These are phyloP conservation scores for Hanseniaspora lindneri DNA, from an alignment of 805 yeast species.

Conservation along the genomic window DNA sequence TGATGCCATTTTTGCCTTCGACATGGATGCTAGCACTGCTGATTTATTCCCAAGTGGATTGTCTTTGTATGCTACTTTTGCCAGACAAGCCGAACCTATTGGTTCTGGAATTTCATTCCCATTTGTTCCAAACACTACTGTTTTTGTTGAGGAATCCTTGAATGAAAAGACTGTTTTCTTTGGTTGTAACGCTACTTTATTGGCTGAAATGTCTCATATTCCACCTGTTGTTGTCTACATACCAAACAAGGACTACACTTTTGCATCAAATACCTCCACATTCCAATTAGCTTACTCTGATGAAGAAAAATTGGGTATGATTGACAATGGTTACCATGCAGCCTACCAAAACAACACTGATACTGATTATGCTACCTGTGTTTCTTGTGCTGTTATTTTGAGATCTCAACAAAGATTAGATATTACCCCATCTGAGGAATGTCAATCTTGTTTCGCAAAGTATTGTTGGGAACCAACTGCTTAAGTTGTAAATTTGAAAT, in stretches of 20 bases:
- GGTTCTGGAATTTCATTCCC: slow-evolving; percentile 62
- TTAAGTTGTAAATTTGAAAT: background rate
- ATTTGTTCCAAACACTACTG: slow-evolving; percentile 58
- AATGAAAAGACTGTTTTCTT: slow-evolving; percentile 66
- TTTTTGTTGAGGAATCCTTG: slow-evolving; percentile 50
- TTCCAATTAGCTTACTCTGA: slow-evolving; percentile 52
- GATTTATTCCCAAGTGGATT: slow-evolving; percentile 57
- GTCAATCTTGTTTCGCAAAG: slow-evolving; percentile 54
- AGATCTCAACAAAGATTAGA: slow-evolving; percentile 64
- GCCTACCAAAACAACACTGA: slow-evolving; percentile 60
- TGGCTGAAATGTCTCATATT: slow-evolving; percentile 40
- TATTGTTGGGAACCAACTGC: slow-evolving; percentile 41
- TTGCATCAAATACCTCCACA: slow-evolving; percentile 59
- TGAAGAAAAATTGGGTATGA: slow-evolving; percentile 46
- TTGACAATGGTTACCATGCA: slow-evolving; percentile 63
- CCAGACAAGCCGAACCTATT: slow-evolving; percentile 42
- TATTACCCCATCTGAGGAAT: slow-evolving; percentile 50
- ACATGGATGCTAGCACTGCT: slow-evolving; percentile 57
- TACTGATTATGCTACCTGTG: slow-evolving; percentile 57
- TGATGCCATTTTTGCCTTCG: slow-evolving; percentile 54
- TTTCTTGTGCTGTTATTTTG: slow-evolving; percentile 73
- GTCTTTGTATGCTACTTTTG: slow-evolving; percentile 44
- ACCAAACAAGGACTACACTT: slow-evolving; percentile 61
- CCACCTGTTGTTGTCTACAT: slow-evolving; percentile 72
- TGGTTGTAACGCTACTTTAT: slow-evolving; percentile 62